Evolutionary conservation across 1,284 basidiomycete genomes (phyloP), one percentile per base, ranked within the genome.

Genomic region (Cutaneotrichosporon dermatis): DNA sequence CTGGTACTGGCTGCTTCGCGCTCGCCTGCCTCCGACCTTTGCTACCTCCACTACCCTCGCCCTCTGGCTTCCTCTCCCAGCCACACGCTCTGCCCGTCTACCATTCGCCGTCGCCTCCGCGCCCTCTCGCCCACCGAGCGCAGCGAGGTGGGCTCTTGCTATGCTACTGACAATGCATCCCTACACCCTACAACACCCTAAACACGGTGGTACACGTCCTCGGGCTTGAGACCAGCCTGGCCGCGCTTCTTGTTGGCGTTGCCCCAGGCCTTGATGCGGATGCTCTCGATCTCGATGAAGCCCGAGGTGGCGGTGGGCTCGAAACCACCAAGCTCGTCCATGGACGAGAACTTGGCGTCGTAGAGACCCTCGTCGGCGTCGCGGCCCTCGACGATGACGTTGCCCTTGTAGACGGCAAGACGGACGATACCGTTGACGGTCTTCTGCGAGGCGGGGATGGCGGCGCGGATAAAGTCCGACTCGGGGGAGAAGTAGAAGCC

Each of bases 291-390:
- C 73, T 88, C 86, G 79, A 96, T 95, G 83, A 97, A 96, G 9
- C 92, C 92, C 58, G 88, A 85, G 55, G 92, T 90, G 74, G 94
- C 88, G 55, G 89, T 90, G 16, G 92, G 90, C 79, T 94, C 90
- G 79, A 98, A 98, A 50, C 95, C 95, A 67, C 94, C 94, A 62
- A 97, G 86, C 81, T 97, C 94, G 79, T 99, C 95, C 95, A 99
- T 99, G 61, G 92, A 96, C n/a, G 92, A 92, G 80, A 97, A 86
- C 61, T 88, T 88, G 74, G 92, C 93, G 74, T 99, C 95, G 78
- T 99, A 99, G 37, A 97, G 83, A 72, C 90, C 89, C 88, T 90
- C 73, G 33, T 90, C 83, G 63, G 92, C 95, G 72, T 85, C 86
- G 60, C 96, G 86, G 51, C 95, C 95, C 77, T 97, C 91, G 62